Evolutionary conservation across 352 stramenopile genomes (phyloP).

Genomic region (Pythium aristosporum): DNA sequence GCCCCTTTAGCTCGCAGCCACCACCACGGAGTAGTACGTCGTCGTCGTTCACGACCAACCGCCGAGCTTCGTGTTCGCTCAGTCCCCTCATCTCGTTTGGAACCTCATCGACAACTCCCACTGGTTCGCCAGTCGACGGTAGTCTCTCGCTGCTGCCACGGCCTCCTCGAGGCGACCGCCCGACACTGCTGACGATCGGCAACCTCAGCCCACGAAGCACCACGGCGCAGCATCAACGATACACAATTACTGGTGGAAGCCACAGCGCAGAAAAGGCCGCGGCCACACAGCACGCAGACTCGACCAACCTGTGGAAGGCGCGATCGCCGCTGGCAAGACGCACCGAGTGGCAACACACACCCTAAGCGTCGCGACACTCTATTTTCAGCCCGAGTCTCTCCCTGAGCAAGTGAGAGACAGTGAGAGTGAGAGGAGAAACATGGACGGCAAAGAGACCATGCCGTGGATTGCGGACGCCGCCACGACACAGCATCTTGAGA

Average conservation of each 20-base stretch:
- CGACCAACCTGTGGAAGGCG: conserved; percentile 17
- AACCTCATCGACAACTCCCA: background rate
- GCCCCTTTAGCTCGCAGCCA: background rate
- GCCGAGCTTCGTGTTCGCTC: background rate
- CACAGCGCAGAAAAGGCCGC: background rate
- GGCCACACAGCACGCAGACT: background rate
- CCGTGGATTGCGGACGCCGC: background rate
- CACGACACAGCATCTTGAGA: background rate
- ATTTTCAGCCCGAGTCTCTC: background rate
- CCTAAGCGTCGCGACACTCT: background rate
- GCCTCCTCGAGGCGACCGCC: conserved; percentile 8
- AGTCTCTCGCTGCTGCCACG: conserved; percentile 2
- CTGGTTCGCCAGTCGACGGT: background rate
- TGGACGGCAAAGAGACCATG: background rate
- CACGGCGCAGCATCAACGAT: background rate
- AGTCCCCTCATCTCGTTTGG: conserved; percentile 17
- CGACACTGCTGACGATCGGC: conserved; percentile 9
- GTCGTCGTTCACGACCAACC: background rate
- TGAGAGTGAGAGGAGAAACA: background rate
- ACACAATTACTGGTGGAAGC: too few species aligned
- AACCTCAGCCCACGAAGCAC: conserved; percentile 16
- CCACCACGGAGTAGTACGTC: background rate
- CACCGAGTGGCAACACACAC: conserved; percentile 6
- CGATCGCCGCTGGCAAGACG: conserved; percentile 3
- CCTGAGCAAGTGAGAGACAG: too few species aligned